Evolutionary conservation across 2,329 filamentous ascomycete genomes (phyloP).

Genomic region (Trichophaea hybrida): DNA sequence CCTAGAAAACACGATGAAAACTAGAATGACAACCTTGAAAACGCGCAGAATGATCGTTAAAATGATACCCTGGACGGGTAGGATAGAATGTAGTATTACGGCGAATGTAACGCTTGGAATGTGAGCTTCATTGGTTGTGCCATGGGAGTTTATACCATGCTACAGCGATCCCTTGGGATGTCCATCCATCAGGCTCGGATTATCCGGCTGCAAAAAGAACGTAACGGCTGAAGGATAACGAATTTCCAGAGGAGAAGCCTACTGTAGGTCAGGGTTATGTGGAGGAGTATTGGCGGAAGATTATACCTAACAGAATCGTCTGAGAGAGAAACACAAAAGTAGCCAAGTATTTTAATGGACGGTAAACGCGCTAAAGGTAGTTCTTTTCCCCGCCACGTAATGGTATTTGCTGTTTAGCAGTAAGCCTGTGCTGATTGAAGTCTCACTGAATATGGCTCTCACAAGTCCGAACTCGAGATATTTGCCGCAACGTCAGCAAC

Average conservation of each 20-base stretch:
- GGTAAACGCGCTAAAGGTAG: conserved; percentile 50
- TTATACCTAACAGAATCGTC: conserved; percentile 40
- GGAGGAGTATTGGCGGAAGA: not conserved
- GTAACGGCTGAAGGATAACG: conserved; percentile 45
- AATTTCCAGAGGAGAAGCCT: conserved; percentile 46
- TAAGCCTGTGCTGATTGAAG: not conserved
- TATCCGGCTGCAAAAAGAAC: conserved; percentile 42
- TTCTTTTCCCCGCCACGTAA: conserved; percentile 51
- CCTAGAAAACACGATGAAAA: conserved; percentile 48
- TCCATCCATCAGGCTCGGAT: conserved; percentile 40
- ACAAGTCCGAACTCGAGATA: conserved; percentile 42
- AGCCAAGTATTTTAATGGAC: conserved; percentile 43
- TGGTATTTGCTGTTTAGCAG: conserved; percentile 34
- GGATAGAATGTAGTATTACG: conserved; percentile 38
- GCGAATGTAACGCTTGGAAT: conserved; percentile 42
- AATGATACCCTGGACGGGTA: conserved; percentile 46
- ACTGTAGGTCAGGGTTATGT: not conserved
- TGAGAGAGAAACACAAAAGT: conserved; percentile 47
- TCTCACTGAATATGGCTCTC: not conserved
- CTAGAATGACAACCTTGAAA: conserved; percentile 46
- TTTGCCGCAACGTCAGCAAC: not conserved
- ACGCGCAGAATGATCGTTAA: conserved; percentile 43
- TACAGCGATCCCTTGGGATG: conserved; percentile 35
- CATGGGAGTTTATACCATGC: not conserved
- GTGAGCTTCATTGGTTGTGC: conserved; percentile 26